Evolutionary conservation across 2,329 filamentous ascomycete species (phyloP).

Genomic region (Fusarium chuoi): DNA sequence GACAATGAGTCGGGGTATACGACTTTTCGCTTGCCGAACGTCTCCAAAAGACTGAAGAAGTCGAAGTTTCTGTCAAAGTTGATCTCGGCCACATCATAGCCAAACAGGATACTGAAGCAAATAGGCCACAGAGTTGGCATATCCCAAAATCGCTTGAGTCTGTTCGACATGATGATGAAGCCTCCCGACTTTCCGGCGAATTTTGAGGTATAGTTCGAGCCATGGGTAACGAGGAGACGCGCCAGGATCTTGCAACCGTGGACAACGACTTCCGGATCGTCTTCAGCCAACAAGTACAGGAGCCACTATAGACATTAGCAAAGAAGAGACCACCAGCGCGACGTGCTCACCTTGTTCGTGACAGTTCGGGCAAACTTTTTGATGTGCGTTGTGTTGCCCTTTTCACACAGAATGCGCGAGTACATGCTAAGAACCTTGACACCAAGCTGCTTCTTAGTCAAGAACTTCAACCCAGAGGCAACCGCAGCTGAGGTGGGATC

Average conservation of each 20-base stretch:
- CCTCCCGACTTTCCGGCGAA: slow-evolving; percentile 87
- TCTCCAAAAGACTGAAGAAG: slow-evolving; percentile 76
- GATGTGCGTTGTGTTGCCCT: slow-evolving; percentile 73
- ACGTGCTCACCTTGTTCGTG: slow-evolving; percentile 80
- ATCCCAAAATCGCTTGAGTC: slow-evolving; percentile 89
- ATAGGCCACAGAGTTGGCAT: slow-evolving; percentile 86
- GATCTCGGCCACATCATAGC: slow-evolving; percentile 79
- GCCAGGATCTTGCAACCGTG: slow-evolving; percentile 85
- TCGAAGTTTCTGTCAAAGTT: slow-evolving; percentile 80
- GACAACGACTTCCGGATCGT: slow-evolving; percentile 83
- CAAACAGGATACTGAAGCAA: slow-evolving; percentile 89
- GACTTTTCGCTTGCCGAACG: slow-evolving; percentile 76
- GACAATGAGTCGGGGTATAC: slow-evolving; percentile 81
- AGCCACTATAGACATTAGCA: slow-evolving; percentile 73
- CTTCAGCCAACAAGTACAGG: slow-evolving; percentile 87
- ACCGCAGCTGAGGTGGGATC: slow-evolving; percentile 47
- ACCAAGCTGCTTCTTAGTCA: slow-evolving; percentile 77
- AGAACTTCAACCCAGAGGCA: slow-evolving; percentile 50
- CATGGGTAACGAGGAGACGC: slow-evolving; percentile 84
- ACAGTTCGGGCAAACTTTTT: slow-evolving; percentile 93
- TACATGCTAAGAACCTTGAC: slow-evolving; percentile 81
- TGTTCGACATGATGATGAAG: slow-evolving; percentile 84
- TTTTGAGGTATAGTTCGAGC: slow-evolving; percentile 82
- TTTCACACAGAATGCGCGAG: slow-evolving; percentile 79
- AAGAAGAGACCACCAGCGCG: too few relatives aligned